Conservation (phyloP, 345 rosid genomes). For the Nephelium lappaceum region DNA sequence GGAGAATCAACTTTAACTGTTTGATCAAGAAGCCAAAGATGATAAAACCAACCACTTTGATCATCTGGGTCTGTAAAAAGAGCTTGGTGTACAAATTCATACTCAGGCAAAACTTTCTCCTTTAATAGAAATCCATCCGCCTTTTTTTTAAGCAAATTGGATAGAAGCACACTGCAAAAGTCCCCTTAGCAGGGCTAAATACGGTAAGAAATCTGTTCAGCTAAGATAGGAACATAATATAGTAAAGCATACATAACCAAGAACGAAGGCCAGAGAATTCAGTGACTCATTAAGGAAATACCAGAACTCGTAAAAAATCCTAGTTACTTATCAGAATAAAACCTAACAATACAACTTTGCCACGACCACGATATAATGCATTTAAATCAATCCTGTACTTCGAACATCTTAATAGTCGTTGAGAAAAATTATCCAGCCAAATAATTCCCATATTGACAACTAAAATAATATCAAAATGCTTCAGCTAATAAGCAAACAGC, state of each 20-base stretch:
- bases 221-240: neutral
- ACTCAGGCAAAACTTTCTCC: constrained; percentile 58
- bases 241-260: constrained; percentile 1
- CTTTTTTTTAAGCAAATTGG: constrained; percentile 57
- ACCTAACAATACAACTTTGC: neutral
- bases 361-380: neutral
- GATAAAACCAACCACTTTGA: constrained; percentile 99
- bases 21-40: constrained; percentile 93
- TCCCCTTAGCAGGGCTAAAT: neutral
- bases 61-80: constrained; percentile 87
- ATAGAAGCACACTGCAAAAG: constrained; percentile 74
- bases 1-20: constrained; percentile 70
- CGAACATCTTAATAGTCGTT: neutral
- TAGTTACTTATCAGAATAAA: neutral
- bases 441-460: neutral
- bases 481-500: neutral
- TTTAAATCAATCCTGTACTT: neutral
- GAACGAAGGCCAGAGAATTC: neutral
- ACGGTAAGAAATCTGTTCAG: neutral
- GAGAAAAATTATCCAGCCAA: neutral
- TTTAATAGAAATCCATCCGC: constrained; percentile 55
- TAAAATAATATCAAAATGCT: constrained; percentile 6
- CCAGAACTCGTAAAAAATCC: neutral
- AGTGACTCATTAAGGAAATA: neutral
- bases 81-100: constrained; percentile 69